Evolutionary conservation across 768 basidiomycete genomes (phyloP).

Genomic region (Amylocystis lapponica): DNA sequence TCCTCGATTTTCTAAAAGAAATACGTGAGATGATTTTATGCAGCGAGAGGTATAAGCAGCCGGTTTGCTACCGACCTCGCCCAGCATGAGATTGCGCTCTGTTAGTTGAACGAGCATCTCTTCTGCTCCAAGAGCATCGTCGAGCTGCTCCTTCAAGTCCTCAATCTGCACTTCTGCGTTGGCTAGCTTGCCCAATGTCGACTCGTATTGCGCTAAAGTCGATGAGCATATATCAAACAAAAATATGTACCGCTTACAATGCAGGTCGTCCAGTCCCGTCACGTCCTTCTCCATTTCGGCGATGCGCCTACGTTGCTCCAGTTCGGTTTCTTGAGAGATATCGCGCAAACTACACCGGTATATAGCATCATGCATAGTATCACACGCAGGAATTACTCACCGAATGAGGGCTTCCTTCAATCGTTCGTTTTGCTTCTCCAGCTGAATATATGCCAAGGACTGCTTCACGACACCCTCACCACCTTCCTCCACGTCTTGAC

Average conservation of each 20-base stretch:
- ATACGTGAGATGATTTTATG: neutral
- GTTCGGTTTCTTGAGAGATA: constrained; percentile 80
- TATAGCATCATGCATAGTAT: neutral
- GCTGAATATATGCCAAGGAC: constrained; percentile 70
- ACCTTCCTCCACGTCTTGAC: constrained; percentile 11
- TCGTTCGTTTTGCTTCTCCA: constrained; percentile 95
- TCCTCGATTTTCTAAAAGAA: constrained; percentile 85
- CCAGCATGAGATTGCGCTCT: constrained; percentile 86
- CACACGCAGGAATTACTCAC: constrained; percentile 34
- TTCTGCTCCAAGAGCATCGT: constrained; percentile 92
- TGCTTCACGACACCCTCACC: constrained; percentile 39
- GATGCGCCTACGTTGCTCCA: constrained; percentile 75
- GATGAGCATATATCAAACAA: neutral
- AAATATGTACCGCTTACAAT: constrained; percentile 41
- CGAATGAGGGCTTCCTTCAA: constrained; percentile 90
- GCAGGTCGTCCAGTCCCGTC: constrained; percentile 69
- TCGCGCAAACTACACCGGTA: constrained; percentile 65
- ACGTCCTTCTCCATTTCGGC: constrained; percentile 89
- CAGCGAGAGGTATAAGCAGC: neutral
- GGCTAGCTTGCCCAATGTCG: constrained; percentile 69
- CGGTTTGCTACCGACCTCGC: constrained; percentile 55
- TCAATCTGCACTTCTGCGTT: constrained; percentile 92
- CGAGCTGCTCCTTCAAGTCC: constrained; percentile 89
- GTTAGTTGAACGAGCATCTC: constrained; percentile 95
- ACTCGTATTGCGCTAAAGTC: constrained; percentile 67